These are phyloP conservation scores for Cryphonectria carpinicola DNA, from an alignment of 2,329 filamentous ascomycete species.

Conservation along the genomic window DNA sequence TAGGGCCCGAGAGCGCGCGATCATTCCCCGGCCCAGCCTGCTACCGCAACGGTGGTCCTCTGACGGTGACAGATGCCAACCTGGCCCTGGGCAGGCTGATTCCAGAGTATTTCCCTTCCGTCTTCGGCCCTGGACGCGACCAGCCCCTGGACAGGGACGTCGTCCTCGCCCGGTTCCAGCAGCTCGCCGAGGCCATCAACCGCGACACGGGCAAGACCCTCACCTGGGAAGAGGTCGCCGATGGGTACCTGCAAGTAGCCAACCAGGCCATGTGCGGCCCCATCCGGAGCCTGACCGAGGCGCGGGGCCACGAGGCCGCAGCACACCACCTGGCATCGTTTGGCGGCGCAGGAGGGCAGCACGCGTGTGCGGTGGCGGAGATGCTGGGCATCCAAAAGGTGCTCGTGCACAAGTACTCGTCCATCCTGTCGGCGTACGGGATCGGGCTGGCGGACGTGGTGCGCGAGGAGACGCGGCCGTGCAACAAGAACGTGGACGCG, in stretches of 20 bases:
- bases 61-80: conserved; percentile 23
- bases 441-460: conserved; percentile 26
- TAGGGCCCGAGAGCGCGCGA: conserved; percentile 18
- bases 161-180: conserved; percentile 9
- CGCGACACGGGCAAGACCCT: conserved; percentile 12
- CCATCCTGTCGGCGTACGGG: conserved; percentile 22
- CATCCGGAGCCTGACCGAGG: conserved; percentile 20
- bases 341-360: conserved; percentile 22
- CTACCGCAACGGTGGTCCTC: conserved; percentile 22
- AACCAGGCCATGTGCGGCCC: conserved; percentile 24
- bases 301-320: conserved; percentile 42
- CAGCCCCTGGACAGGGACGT: conserved; percentile 19
- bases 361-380: conserved; percentile 20
- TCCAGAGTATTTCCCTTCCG: conserved; percentile 19
- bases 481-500: conserved; percentile 40
- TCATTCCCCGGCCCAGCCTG: conserved; percentile 18
- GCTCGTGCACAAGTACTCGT: conserved; percentile 22
- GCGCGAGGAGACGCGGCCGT: conserved; percentile 38
- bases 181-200: conserved; percentile 15
- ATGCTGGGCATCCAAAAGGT: conserved; percentile 15
- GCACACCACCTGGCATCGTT: conserved; percentile 67
- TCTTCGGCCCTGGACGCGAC: conserved; percentile 16
- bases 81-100: conserved; percentile 19
- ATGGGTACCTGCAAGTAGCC: conserved; percentile 19
- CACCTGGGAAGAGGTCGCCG: conserved; percentile 17